These are phyloP conservation scores for Groenewaldozyma auringiensis DNA, from an alignment of 1,139 yeast genomes.

Conservation along the genomic window DNA sequence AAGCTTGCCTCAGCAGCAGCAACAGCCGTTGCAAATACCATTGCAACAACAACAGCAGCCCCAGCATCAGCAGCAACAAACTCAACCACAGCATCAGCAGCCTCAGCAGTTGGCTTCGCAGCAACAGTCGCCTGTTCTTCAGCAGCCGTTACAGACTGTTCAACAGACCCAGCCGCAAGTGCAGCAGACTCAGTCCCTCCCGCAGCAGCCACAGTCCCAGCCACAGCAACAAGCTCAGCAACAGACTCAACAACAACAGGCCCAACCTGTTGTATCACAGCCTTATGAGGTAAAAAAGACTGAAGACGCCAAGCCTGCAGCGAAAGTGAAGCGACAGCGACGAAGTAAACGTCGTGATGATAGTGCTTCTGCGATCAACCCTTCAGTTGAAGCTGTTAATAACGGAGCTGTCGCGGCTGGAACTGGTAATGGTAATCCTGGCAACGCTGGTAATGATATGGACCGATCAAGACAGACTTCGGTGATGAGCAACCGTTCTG, in stretches of 20 bases:
- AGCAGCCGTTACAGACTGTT: slow-evolving; percentile 6
- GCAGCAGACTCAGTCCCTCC: slow-evolving; percentile 9
- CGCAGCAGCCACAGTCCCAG: slow-evolving; percentile 10
- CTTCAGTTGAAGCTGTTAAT: neutral
- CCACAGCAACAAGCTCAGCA: slow-evolving; percentile 10
- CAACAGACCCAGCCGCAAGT: slow-evolving; percentile 6
- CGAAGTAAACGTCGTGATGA: neutral
- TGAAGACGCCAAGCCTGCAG: neutral
- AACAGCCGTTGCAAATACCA: slow-evolving; percentile 4
- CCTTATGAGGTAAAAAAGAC: neutral
- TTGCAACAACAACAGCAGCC: slow-evolving; percentile 11
- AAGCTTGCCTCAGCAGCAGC: slow-evolving; percentile 9
- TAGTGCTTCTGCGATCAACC: no score
- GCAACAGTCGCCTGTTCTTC: slow-evolving; percentile 7
- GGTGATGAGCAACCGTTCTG: neutral
- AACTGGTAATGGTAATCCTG: neutral
- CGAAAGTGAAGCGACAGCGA: neutral
- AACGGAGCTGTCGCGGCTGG: neutral
- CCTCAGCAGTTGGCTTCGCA: slow-evolving; percentile 9
- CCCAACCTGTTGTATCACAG: neutral
- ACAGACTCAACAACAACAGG: slow-evolving; percentile 10
- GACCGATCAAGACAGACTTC: slow-evolving; percentile 1
- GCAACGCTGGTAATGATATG: neutral
- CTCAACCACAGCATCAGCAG: slow-evolving; percentile 8
- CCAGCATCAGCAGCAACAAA: slow-evolving; percentile 12